Conservation (phyloP, 2,329 filamentous ascomycete genomes). For the Trichoderma sp. region DNA sequence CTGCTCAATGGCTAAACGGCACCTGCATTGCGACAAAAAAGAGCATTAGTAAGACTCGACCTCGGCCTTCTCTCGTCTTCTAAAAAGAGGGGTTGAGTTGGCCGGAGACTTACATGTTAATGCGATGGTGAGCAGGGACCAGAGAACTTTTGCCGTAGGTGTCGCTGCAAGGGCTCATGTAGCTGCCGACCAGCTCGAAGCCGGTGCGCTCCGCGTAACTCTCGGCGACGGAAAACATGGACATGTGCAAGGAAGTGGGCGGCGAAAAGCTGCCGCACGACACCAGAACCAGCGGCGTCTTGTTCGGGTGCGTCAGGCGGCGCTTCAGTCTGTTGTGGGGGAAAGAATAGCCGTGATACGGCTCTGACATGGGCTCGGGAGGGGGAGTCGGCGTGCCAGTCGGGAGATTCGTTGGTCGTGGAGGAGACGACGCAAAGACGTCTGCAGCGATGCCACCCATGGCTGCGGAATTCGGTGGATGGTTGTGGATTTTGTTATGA, state of each 20-base stretch:
- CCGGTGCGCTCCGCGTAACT: conserved; percentile 67
- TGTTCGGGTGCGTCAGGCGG: conserved; percentile 50
- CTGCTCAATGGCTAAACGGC: conserved; percentile 68
- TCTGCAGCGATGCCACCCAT: conserved; percentile 11
- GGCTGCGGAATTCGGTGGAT: neutral
- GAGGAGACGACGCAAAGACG: conserved; percentile 5
- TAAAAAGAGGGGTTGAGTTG: neutral
- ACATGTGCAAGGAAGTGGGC: conserved; percentile 71
- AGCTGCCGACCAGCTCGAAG: conserved; percentile 80
- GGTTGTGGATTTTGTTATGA: neutral
- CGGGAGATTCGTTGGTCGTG: neutral
- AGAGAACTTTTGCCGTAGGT: conserved; percentile 41
- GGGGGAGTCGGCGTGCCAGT: conserved; percentile 12
- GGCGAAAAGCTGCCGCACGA: conserved; percentile 69
- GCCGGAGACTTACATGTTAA: conserved; percentile 54
- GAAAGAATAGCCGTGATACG: conserved; percentile 48
- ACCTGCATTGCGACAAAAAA: conserved; percentile 34
- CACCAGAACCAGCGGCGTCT: conserved; percentile 63
- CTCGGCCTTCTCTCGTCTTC: neutral
- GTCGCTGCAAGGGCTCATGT: conserved; percentile 45
- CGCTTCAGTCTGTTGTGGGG: conserved; percentile 55
- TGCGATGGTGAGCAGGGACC: conserved; percentile 28
- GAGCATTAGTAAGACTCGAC: neutral
- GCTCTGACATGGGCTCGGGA: conserved; percentile 17
- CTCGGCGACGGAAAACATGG: conserved; percentile 81